phyloP scores from a whole-genome alignment of 2,329 filamentous ascomycete genomes.

The Hypomyces rosellus region DNA sequence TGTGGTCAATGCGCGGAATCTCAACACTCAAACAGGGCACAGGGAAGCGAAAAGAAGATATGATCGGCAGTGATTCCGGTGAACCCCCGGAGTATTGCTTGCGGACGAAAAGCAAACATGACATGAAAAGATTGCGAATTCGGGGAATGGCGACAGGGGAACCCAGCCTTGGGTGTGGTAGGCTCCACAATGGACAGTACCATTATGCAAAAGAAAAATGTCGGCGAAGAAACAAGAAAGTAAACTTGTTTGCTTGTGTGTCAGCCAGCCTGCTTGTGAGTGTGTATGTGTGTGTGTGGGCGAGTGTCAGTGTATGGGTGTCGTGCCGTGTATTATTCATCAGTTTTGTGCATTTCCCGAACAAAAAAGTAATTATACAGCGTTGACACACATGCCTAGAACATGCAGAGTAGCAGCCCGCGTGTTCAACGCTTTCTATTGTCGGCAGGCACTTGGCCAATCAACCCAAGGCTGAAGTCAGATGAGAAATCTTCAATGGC shows the following conservation, averaged over 20 bases:
- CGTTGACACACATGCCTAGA: background rate
- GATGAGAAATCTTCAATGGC: slow-evolving; percentile 5
- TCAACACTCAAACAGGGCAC: background rate
- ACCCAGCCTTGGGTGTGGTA: background rate
- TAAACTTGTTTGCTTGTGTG: too few species aligned
- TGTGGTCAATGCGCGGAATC: slow-evolving; percentile 7
- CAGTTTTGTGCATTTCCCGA: background rate
- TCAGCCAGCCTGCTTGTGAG: too few species aligned
- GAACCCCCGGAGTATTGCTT: slow-evolving; percentile 5
- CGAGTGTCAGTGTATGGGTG: too few species aligned
- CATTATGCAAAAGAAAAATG: background rate
- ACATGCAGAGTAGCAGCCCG: too few species aligned
- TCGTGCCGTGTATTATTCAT: background rate
- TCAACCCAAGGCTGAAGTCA: background rate
- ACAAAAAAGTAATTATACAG: background rate
- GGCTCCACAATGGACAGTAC: too few species aligned
- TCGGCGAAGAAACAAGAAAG: background rate
- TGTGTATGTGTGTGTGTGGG: too few species aligned
- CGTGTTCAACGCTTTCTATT: background rate
- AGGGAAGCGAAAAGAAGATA: slow-evolving; percentile 1
- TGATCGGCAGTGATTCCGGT: slow-evolving; percentile 12
- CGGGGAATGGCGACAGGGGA: background rate
- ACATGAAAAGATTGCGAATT: background rate
- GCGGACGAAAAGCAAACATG: background rate
- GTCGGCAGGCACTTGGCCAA: background rate